Percentiles rank a stretch among this genome's conserved stretches.
phyloP scores from a whole-genome alignment of 2,329 filamentous ascomycete species.

The Pseudogymnoascus sp. region DNA sequence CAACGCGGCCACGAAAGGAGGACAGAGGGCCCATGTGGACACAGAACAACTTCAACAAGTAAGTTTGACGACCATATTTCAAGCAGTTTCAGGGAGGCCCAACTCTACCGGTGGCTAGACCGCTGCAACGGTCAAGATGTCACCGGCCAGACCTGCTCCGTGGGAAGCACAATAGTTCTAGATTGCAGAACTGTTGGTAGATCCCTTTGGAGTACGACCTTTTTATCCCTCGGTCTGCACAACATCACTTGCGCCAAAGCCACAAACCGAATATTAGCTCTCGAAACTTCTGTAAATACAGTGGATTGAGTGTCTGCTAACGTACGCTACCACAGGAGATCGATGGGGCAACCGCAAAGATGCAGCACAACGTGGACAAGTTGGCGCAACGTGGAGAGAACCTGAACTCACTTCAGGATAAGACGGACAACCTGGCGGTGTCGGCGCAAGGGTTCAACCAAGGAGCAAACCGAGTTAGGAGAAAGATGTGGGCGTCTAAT shows the following conservation, averaged over 20 bases:
- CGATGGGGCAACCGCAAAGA: constrained; percentile 86
- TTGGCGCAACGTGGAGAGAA: constrained; percentile 87
- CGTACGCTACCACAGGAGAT: constrained; percentile 74
- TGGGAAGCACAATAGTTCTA: not conserved
- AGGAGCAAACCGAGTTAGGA: constrained; percentile 90
- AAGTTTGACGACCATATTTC: not conserved
- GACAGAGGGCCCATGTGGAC: constrained; percentile 43
- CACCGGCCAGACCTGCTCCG: not conserved
- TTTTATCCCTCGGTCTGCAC: not conserved
- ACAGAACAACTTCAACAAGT: not conserved
- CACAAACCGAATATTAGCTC: not conserved
- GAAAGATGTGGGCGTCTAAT: constrained; percentile 99
- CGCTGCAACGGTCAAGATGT: not conserved
- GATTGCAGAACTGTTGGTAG: not conserved
- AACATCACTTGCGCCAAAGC: not conserved
- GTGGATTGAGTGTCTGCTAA: not conserved
- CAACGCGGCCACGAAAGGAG: constrained; percentile 40
- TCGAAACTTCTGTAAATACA: not conserved
- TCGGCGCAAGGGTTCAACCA: constrained; percentile 94
- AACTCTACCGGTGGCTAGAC: not conserved
- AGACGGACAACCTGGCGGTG: constrained; percentile 87
- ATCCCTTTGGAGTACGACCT: not conserved
- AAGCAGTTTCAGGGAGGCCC: not conserved
- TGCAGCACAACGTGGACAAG: constrained; percentile 97
- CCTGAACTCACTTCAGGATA: constrained; percentile 81